Evolutionary conservation across 1,139 yeast genomes (phyloP), one percentile per base, ranked within the genome.

Genomic region (Eremothecium gossypii): DNA sequence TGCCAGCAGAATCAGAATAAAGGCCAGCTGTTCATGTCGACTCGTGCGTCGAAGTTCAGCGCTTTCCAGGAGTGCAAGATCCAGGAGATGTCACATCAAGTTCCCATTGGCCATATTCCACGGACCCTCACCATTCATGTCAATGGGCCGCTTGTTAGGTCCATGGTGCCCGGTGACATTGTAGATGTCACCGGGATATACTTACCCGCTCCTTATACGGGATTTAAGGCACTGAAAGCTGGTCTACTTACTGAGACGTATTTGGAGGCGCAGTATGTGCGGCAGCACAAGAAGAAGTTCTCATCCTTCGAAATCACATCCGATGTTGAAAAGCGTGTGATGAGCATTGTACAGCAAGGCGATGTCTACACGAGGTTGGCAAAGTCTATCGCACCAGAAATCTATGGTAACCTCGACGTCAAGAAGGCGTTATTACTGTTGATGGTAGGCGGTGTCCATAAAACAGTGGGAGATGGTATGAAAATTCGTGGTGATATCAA

Each of bases 31-130:
- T 86, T 83, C 63, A 84, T 89, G 79, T 79, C 94, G 38, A 87
- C 97, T 6, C 75, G 99, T 55, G 98, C 98, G 1, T 87, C 96
- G 28, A 91, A 91, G 65, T 93, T 93, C 58, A 73, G 83, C 43
- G 85, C 96, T 4, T 93, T 89, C 70, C 99, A 93, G 66, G 98
- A 93, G 57, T 93, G 89, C 42, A 82, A 85, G 57, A 74, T 93
- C 48, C 99, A 93, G 67, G 99, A 93, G 66, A 68, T 91, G 62
- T 86, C 98, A 10, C 82, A 82, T 50, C 98, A 91, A 65, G 98
- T 93, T 8, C 98, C 99, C 0, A 93, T 89, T 17, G 98, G 98
- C 38, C 96, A 91, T 63, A 91, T 93, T 51, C 99, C 99, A 36
- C 76, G 98, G 57, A 69, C 87, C 33, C 69, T 93, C 49, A 76